Evolutionary conservation across 2,329 filamentous ascomycete species (phyloP), one percentile per base, ranked within the genome.

Genomic region (Tolypocladium guangdongense): DNA sequence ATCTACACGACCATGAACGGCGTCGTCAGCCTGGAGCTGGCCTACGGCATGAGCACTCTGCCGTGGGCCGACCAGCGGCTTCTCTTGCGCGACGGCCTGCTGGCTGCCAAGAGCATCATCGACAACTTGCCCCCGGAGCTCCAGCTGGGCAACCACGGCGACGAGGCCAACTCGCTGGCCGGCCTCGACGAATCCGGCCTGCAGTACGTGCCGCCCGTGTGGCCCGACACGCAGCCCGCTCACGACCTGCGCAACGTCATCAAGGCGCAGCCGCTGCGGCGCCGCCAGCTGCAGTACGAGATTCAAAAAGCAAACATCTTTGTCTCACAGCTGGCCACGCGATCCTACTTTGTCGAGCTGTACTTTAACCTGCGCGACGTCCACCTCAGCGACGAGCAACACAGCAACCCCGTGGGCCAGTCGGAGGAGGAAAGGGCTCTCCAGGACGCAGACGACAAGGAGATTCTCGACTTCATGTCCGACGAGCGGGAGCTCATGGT

Each of bases 291-390:
- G 5, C 88, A 93, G 64, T 90, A 85, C 59, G 90, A 95, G 69
- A 93, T 96, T 33, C 90, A 95, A 66, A 95, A 95, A 66, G 88
- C 89, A 7, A 95, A 95, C 66, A 88, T 96, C 39, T 90, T 92
- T 64, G 83, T 85, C 2, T 92, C 86, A 7, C 86, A 90, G 62
- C 74, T 96, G 11, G 84, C 85, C 2, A 95, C 89, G 0, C 80
- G 90, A 27, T 92, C 88, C 0, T 91, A 90, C 65, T 83, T 92
- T 54, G 88, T 95, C 0, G 89, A 95, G 66, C 86, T 90, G 58
- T 95, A 92, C 70, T 89, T 89, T 67, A 84, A 83, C 60, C 75
- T 93, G 1, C 82, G 84, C 38, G 87, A 90, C 52, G 80, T 83
- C 1, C 81, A 85, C 60, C 70, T 80, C 43, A 66, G 72, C 20